A percentile compares a stretch with the other conserved stretches of the same genome.
Evolutionary conservation across 495 filamentous ascomycete genomes (phyloP).

Genomic region (Trichocladium uniseriatum): DNA sequence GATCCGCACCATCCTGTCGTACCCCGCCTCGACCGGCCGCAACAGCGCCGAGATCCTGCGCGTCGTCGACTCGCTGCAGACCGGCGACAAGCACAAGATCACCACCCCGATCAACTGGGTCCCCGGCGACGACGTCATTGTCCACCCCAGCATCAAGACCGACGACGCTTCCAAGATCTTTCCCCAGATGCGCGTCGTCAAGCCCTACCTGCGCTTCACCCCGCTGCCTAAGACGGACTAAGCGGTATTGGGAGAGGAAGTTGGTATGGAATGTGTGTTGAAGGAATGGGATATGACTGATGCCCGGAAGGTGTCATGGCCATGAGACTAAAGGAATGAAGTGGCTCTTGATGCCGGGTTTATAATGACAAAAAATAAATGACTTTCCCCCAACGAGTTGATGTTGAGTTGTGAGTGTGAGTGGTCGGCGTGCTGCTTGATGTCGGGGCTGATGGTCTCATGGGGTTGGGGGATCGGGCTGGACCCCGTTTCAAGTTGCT

Average conservation of each 20-base stretch:
- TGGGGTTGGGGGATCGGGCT: too few relatives aligned
- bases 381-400: too few relatives aligned
- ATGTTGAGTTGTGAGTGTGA: too few relatives aligned
- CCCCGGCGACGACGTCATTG: slow-evolving; percentile 88
- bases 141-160: slow-evolving; percentile 79
- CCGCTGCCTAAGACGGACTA: slow-evolving; percentile 48
- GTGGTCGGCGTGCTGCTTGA: too few relatives aligned
- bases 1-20: slow-evolving; percentile 90
- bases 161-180: slow-evolving; percentile 85
- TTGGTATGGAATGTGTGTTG: too few relatives aligned
- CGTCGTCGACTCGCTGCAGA: slow-evolving; percentile 92
- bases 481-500: too few relatives aligned
- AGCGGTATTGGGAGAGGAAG: neutral
- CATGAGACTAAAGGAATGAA: too few relatives aligned
- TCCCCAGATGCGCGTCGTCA: slow-evolving; percentile 83
- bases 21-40: slow-evolving; percentile 94
- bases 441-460: too few relatives aligned
- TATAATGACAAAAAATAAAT: too few relatives aligned
- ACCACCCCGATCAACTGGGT: slow-evolving; percentile 93
- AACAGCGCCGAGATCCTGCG: slow-evolving; percentile 95
- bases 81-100: slow-evolving; percentile 90
- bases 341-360: too few relatives aligned
- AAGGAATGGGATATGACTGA: too few relatives aligned
- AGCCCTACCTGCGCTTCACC: slow-evolving; percentile 80
- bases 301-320: too few relatives aligned